Evolutionary conservation across 208 protist genomes (phyloP).

Genomic region (Herpetomonas samuelpessoai): DNA sequence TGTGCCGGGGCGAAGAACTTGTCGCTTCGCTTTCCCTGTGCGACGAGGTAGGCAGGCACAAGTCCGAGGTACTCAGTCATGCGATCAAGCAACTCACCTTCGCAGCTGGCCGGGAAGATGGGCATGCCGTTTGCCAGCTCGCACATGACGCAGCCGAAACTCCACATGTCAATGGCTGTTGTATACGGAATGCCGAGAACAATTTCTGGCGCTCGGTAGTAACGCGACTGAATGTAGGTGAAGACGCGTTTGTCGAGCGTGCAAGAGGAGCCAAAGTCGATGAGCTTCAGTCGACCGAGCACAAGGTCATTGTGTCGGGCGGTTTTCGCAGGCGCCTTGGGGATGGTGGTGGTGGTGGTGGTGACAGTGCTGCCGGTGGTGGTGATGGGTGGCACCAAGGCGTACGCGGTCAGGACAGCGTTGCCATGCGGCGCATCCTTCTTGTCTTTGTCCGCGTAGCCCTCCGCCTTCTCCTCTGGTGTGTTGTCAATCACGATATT

Average conservation of each 20-base stretch:
- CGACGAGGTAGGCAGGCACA: constrained; percentile 48
- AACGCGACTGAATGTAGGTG: constrained; percentile 94
- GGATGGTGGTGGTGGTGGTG: neutral
- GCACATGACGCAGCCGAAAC: constrained; percentile 91
- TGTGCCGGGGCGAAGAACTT: constrained; percentile 45
- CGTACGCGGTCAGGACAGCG: neutral
- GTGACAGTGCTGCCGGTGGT: neutral
- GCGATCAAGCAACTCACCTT: constrained; percentile 79
- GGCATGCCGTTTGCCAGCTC: constrained; percentile 92
- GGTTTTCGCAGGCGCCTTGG: neutral
- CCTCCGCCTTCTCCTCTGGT: neutral
- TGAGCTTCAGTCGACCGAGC: constrained; percentile 92
- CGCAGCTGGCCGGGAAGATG: constrained; percentile 86
- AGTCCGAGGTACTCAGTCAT: constrained; percentile 86
- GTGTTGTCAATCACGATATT: constrained; percentile 91
- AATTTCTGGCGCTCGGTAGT: constrained; percentile 92
- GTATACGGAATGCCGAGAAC: constrained; percentile 88
- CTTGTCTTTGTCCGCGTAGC: neutral
- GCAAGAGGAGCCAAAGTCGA: constrained; percentile 97
- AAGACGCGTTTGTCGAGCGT: constrained; percentile 89
- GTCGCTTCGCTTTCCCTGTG: constrained; percentile 36
- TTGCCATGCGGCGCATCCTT: neutral
- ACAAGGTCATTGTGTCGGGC: constrained; percentile 25
- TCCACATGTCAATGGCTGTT: constrained; percentile 92
- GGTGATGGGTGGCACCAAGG: no score